These are phyloP conservation scores for Eudorina sp. DNA, from an alignment of 139 green algal genomes.

Conservation along the genomic window DNA sequence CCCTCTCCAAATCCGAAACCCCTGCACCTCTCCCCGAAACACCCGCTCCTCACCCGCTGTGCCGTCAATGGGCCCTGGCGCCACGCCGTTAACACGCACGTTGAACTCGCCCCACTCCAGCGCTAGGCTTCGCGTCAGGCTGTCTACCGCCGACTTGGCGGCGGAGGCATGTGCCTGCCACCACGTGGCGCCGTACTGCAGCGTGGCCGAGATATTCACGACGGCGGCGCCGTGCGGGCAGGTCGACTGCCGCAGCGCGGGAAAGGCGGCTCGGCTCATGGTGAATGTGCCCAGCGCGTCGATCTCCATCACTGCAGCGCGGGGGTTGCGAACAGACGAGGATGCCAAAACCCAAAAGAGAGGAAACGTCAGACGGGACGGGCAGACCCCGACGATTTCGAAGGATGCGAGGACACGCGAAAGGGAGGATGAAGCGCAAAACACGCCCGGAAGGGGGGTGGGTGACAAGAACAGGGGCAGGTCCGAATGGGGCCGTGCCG, in stretches of 20 bases:
- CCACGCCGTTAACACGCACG: conserved; percentile 90
- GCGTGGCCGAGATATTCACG: conserved; percentile 96
- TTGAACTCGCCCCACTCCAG: conserved; percentile 94
- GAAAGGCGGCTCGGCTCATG: conserved; percentile 80
- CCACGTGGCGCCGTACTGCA: conserved; percentile 97
- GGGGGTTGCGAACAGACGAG: too few species aligned
- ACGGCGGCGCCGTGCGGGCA: conserved; percentile 62
- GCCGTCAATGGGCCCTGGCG: conserved; percentile 91
- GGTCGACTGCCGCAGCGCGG: neutral
- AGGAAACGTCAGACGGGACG: too few species aligned
- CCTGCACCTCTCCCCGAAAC: too few species aligned
- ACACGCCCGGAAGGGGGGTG: too few species aligned
- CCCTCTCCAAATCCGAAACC: too few species aligned
- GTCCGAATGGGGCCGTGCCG: too few species aligned
- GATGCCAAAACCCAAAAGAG: too few species aligned
- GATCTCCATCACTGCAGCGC: conserved; percentile 93
- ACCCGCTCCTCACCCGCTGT: conserved; percentile 79
- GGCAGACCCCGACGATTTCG: too few species aligned
- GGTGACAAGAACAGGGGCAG: too few species aligned
- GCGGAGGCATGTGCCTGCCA: conserved; percentile 92
- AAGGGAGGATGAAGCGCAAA: too few species aligned
- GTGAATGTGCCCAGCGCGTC: conserved; percentile 95
- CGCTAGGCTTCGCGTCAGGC: conserved; percentile 89
- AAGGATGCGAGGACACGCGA: too few species aligned
- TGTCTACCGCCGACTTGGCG: conserved; percentile 93